Evolutionary conservation across 2,329 filamentous ascomycete genomes (phyloP), one percentile per base, ranked within the genome.

Genomic region (Colletotrichum orbiculare): DNA sequence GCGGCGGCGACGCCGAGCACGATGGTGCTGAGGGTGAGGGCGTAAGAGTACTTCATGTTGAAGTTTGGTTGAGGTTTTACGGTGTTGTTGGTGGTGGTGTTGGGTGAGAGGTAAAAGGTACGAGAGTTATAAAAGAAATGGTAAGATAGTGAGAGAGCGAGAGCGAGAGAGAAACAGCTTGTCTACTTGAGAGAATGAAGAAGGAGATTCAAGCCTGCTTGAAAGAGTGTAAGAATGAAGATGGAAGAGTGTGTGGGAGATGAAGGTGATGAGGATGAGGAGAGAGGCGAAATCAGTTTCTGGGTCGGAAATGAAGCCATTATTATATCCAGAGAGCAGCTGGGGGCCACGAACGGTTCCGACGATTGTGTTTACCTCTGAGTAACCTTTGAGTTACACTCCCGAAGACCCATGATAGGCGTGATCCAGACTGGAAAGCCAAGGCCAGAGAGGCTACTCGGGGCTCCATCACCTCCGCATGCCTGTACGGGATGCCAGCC

Each of bases 181-280:
- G 58, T 62, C 52, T 57, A 62, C 62, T 48, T 53, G 52, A 62
- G 52, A 49, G 62, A 62, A 3, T 33, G 52, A 48, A 41, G 34
- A 65, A 62, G 42, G 38, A 39, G 39, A 60, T 62, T 65, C 62
- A 65, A 62, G 62, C 62, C 62, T 62, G 62, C 62, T 62, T 65
- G 62, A 62, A 65, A 43, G 58, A 65, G 37, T 62, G 58, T 62
- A 43, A 25, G 25, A 25, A 41, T 56, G 62, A 57, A 62, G 4
- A 53, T 17, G 13, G 52, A 52, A 54, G 53, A 41, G 45, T 37
- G 35, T 39, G 42, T 38, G 41, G 17, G 52, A 43, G 41, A 42
- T 39, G 58, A 48, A 65, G 47, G 47, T 34, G 37, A 48, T 48
- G 62, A 45, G 41, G 39, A 7, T 12, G 2, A 35, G 11, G 35